Conservation (phyloP, 805 yeast species). For the fission yeast (Schizosaccharomyces pombe) region ASM294v3 CU329670.1:400001-400500, state of each 20-base stretch:
- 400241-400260: slow-evolving; percentile 3
- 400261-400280: slow-evolving; percentile 43
- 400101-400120: slow-evolving; percentile 52
- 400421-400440: slow-evolving; percentile 31
- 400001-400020: slow-evolving; percentile 66
- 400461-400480: slow-evolving; percentile 73
- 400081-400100: slow-evolving; percentile 76
- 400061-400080: slow-evolving; percentile 57
- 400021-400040: slow-evolving; percentile 33
- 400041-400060: slow-evolving; percentile 32
- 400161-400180: slow-evolving; percentile 21
- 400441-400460: slow-evolving; percentile 29
- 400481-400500: slow-evolving; percentile 64
- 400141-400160: neutral
- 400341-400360: slow-evolving; percentile 44
- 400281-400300: slow-evolving; percentile 57
- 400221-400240: neutral
- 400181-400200: slow-evolving; percentile 18
- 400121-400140: slow-evolving; percentile 25
- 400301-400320: slow-evolving; percentile 25
- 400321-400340: slow-evolving; percentile 87
- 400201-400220: too few relatives aligned
- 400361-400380: slow-evolving; percentile 44
- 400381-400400: slow-evolving; percentile 29
- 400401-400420: slow-evolving; percentile 6